phyloP scores from a whole-genome alignment of 306 rosid genomes.

The Fagus crenata region DNA sequence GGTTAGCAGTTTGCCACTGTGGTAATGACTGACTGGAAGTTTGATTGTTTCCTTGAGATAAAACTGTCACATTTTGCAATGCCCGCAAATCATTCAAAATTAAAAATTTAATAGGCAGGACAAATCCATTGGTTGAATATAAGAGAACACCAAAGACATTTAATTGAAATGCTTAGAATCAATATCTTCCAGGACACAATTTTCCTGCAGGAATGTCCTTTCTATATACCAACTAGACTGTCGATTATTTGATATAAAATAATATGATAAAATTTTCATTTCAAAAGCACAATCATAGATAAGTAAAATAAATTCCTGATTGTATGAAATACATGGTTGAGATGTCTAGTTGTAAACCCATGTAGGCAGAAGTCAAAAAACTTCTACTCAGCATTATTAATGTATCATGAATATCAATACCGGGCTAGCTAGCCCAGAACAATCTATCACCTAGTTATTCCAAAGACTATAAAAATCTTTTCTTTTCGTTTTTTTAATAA shows the following conservation, averaged over 20 bases:
- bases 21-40: conserved; percentile 56
- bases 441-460: not conserved
- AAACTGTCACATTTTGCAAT: conserved; percentile 35
- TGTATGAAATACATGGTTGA: not conserved
- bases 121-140: not conserved
- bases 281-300: not conserved
- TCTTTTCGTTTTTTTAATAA: too few relatives aligned
- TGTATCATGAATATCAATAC: not conserved
- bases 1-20: conserved; percentile 39
- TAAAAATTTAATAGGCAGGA: not conserved
- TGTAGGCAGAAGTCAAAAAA: not conserved
- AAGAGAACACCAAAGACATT: not conserved
- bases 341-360: not conserved
- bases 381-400: not conserved
- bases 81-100: conserved; percentile 13
- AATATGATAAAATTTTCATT: conserved; percentile 11
- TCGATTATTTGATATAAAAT: not conserved
- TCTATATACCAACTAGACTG: conserved; percentile 9
- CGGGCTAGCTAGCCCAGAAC: not conserved
- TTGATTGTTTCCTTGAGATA: conserved; percentile 55
- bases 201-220: conserved; percentile 2
- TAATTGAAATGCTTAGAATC: not conserved
- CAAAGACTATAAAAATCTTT: not conserved
- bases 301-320: not conserved
- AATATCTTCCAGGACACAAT: not conserved